These are phyloP conservation scores for Scheffersomyces titani DNA, from an alignment of 1,139 yeast species.

Conservation along the genomic window DNA sequence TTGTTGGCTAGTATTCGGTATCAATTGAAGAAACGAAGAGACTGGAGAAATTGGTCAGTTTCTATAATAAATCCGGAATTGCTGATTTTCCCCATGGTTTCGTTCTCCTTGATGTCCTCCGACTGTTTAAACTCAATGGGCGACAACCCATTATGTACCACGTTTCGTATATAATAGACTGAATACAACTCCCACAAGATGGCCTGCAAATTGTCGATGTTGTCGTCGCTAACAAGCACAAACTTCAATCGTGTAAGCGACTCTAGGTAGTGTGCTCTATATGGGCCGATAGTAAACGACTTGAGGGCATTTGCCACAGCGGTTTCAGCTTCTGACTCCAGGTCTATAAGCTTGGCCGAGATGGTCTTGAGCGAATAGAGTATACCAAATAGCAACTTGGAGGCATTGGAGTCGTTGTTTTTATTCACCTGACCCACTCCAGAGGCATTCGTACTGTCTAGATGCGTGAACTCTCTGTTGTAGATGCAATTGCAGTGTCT, in stretches of 20 bases:
- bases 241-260: slow-evolving; percentile 79
- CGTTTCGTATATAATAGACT: slow-evolving; percentile 64
- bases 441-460: slow-evolving; percentile 16
- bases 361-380: slow-evolving; percentile 77
- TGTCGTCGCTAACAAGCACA: slow-evolving; percentile 70
- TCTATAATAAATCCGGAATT: slow-evolving; percentile 46
- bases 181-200: slow-evolving; percentile 70
- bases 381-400: slow-evolving; percentile 86
- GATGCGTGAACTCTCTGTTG: slow-evolving; percentile 57
- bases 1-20: not conserved
- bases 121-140: slow-evolving; percentile 53
- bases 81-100: slow-evolving; percentile 30
- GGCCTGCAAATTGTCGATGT: slow-evolving; percentile 58
- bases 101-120: slow-evolving; percentile 17
- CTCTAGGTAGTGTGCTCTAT: slow-evolving; percentile 77
- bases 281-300: slow-evolving; percentile 70
- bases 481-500: slow-evolving; percentile 84
- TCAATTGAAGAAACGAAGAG: slow-evolving; percentile 15
- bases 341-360: slow-evolving; percentile 60
- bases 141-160: slow-evolving; percentile 63
- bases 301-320: slow-evolving; percentile 51
- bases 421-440: slow-evolving; percentile 38
- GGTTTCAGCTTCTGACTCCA: slow-evolving; percentile 12
- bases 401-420: slow-evolving; percentile 61
- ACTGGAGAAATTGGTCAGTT: slow-evolving; percentile 40